Percentiles rank a stretch among this genome's conserved stretches.
These are phyloP conservation scores for Leucaena leucocephala DNA, from an alignment of 306 rosid genomes.

Conservation along the genomic window DNA sequence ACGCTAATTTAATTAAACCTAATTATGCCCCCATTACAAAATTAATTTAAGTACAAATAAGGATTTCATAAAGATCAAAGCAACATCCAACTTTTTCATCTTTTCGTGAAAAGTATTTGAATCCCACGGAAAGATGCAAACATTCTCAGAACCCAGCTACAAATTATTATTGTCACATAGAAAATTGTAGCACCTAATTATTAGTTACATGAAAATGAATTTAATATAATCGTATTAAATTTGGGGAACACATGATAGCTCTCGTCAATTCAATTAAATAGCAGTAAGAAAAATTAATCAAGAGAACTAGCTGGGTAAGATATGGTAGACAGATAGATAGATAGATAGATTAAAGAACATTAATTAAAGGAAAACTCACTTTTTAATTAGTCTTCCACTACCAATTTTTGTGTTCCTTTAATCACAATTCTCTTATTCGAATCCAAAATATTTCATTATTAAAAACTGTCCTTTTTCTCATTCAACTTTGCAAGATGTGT, in stretches of 20 bases:
- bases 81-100: constrained; percentile 32
- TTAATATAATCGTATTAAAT: constrained; percentile 1
- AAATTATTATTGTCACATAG: not conserved
- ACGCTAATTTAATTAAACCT: constrained; percentile 36
- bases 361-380: constrained; percentile 49
- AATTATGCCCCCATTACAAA: constrained; percentile 39
- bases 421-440: not conserved
- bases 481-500: not conserved
- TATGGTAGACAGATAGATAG: not conserved
- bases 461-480: not conserved
- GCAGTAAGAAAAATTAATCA: not conserved
- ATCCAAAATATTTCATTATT: not conserved
- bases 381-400: constrained; percentile 46
- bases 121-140: constrained; percentile 18
- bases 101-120: constrained; percentile 40
- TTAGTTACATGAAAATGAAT: not conserved
- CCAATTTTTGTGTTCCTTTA: constrained; percentile 36
- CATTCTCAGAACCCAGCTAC: not conserved
- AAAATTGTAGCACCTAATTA: not conserved
- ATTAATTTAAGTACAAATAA: constrained; percentile 36
- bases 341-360: not conserved
- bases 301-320: not conserved
- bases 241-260: not conserved
- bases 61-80: constrained; percentile 30
- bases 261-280: not conserved